Base-by-base conservation (phyloP, 768 basidiomycete genomes). In the Mycena vulgaris region DNA sequence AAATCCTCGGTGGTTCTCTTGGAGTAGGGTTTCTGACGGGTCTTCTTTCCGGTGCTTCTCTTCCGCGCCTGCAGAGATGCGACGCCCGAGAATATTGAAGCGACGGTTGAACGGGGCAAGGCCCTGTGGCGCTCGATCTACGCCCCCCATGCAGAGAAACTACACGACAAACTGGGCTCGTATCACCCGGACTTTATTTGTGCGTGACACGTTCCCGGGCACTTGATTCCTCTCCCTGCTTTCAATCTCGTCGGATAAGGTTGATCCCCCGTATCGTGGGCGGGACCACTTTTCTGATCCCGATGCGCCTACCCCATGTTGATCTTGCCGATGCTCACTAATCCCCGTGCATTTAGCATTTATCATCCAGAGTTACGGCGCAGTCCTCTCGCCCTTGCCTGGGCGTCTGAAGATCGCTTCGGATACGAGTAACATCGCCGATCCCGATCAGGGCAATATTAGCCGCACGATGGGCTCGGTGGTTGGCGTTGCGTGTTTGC, bases 131-230 rank as follows among this genome's bases (percentile, higher is more conserved):
- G 92, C 80, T 89, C 90, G 62, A 95, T 97, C 81, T 97, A 97
- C 81, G 84, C 89, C 80, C 95, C 95, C 79, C 93, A 95, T 84
- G 92, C 91, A 78, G 90, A 90, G 84, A 97, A 97, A 83, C 89
- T 97, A 78, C 89, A 95, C 82, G 84, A 90, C 84, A 97, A 96
- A 84, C 87, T 97, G 72, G 91, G 87, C 78, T 87, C 89, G 64
- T 94, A 95, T 84, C 96, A 97, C 81, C 96, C 96, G 69, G 96
- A 97, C 86, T 94, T 97, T 84, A 95, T 96, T 80, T 86, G 94
- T 95, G 81, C 84, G 94, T 90, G 76, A 79, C 53, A 63, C 62
- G 58, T 68, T 67, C 47, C 37, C 52, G 31, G 49, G 47, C 55
- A 58, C 40, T 42, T 62, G 56, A 79, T 78, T 78, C 75, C 77